Evolutionary conservation across 805 yeast species (phyloP).

Genomic region (Lipomyces orientalis): DNA sequence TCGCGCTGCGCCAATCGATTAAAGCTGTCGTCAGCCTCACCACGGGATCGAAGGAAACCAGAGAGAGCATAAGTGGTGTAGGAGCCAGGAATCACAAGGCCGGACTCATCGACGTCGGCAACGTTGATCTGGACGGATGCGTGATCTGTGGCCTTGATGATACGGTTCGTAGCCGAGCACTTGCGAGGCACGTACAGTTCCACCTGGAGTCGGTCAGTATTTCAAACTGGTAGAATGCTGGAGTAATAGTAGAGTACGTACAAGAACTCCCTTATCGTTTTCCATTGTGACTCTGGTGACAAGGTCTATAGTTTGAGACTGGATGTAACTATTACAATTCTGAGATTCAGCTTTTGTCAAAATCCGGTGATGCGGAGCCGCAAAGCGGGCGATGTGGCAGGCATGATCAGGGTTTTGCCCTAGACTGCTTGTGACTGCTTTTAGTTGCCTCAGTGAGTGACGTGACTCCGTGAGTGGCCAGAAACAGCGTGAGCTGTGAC

Average conservation of each 20-base stretch:
- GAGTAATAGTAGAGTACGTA: conserved; percentile 57
- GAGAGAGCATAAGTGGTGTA: conserved; percentile 94
- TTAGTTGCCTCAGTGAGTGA: not conserved
- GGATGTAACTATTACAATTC: not conserved
- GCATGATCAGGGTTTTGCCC: conserved; percentile 17
- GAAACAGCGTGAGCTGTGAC: conserved; percentile 20
- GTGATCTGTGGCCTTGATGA: conserved; percentile 99
- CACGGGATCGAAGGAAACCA: conserved; percentile 98
- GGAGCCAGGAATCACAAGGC: conserved; percentile 90
- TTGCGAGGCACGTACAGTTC: conserved; percentile 99
- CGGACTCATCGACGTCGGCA: conserved; percentile 97
- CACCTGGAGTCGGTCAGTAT: conserved; percentile 60
- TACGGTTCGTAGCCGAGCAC: conserved; percentile 99
- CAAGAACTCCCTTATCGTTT: conserved; percentile 99
- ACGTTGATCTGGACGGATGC: conserved; percentile 98
- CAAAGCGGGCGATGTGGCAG: not conserved
- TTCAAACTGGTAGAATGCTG: not conserved
- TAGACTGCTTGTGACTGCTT: conserved; percentile 17
- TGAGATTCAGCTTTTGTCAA: not conserved
- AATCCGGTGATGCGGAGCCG: no score
- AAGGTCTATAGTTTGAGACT: not conserved
- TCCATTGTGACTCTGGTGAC: conserved; percentile 69
- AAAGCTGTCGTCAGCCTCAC: conserved; percentile 98
- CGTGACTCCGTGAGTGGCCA: conserved; percentile 6
- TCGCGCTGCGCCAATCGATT: conserved; percentile 99